A percentile compares a stretch with the other conserved stretches of the same genome.
Conservation (phyloP, 2,329 filamentous ascomycete species). For the Thelonectria discophora region DNA sequence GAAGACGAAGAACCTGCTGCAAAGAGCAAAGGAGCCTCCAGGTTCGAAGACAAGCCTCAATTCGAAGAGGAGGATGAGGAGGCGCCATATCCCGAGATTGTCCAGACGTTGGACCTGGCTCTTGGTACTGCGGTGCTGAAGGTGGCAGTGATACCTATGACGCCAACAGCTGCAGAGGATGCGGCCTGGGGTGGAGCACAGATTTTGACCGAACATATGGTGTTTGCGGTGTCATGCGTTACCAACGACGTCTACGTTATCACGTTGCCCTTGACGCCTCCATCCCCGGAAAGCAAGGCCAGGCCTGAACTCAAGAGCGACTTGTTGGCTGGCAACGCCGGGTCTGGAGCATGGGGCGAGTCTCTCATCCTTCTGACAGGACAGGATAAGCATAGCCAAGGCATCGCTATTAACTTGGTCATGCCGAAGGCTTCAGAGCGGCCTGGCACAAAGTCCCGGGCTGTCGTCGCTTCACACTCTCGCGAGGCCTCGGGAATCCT, state of each 20-base stretch:
- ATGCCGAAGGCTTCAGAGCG: constrained; percentile 54
- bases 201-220: constrained; percentile 64
- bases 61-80: constrained; percentile 65
- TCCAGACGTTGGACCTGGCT: constrained; percentile 69
- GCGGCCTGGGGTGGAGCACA: constrained; percentile 56
- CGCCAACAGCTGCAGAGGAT: constrained; percentile 59
- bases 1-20: constrained; percentile 63
- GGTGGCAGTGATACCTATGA: constrained; percentile 64
- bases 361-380: constrained; percentile 63
- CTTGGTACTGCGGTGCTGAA: constrained; percentile 65
- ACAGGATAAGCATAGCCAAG: constrained; percentile 62
- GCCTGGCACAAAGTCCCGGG: constrained; percentile 48
- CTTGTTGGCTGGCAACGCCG: constrained; percentile 63
- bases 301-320: constrained; percentile 61
- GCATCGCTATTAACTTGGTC: constrained; percentile 63
- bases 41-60: constrained; percentile 63
- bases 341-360: constrained; percentile 72
- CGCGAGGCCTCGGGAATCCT: constrained; percentile 67
- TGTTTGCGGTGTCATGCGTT: constrained; percentile 68
- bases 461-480: constrained; percentile 69
- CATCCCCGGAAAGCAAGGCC: constrained; percentile 67
- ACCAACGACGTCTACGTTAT: constrained; percentile 66
- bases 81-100: constrained; percentile 61
- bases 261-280: constrained; percentile 68
- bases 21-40: constrained; percentile 44